These are phyloP conservation scores for Adansonia digitata DNA, from an alignment of 345 rosid species.

Conservation along the genomic window DNA sequence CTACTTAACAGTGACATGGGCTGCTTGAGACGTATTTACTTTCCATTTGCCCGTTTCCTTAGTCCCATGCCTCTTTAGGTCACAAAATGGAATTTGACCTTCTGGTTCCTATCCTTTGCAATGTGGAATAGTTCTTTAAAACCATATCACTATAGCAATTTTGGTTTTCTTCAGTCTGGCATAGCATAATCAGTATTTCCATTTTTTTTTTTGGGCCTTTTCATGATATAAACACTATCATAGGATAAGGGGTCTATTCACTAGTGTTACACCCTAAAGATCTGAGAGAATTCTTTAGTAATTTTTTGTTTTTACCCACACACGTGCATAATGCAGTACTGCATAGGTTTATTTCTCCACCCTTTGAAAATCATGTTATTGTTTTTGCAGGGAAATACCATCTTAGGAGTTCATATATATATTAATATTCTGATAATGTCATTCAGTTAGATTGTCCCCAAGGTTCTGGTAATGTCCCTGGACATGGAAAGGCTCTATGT, in stretches of 20 bases:
- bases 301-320: not conserved
- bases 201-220: too few species aligned
- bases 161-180: not conserved
- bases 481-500: constrained; percentile 63
- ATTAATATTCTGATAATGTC: constrained; percentile 77
- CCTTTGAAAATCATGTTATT: constrained; percentile 7
- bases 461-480: constrained; percentile 50
- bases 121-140: constrained; percentile 2
- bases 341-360: not conserved
- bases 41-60: not conserved
- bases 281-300: not conserved
- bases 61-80: not conserved
- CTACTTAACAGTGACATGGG: not conserved
- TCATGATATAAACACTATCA: not conserved
- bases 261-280: not conserved
- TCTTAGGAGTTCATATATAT: constrained; percentile 80
- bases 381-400: constrained; percentile 74
- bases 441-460: constrained; percentile 62
- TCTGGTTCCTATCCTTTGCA: not conserved
- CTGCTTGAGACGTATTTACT: not conserved
- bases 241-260: not conserved
- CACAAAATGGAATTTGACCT: not conserved
- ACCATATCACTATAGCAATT: not conserved
- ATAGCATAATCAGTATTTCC: not conserved
- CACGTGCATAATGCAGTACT: not conserved